Conservation (phyloP, 2,329 filamentous ascomycete genomes). For the Thermoascus crustaceus region DNA sequence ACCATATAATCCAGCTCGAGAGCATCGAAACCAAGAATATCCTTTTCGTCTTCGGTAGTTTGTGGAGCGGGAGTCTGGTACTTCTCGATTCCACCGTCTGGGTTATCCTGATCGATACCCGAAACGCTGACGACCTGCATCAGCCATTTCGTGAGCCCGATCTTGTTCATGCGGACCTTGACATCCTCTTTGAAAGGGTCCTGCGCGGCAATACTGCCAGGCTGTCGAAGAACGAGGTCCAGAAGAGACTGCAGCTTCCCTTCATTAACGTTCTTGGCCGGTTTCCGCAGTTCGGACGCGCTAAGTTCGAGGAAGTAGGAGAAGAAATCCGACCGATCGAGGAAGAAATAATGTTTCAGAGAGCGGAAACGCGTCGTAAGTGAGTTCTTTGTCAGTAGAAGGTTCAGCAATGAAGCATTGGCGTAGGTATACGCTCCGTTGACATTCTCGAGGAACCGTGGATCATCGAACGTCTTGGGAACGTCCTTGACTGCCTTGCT, state of each 20-base stretch:
- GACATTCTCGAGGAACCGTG: constrained; percentile 87
- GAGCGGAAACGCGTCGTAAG: constrained; percentile 80
- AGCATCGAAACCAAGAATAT: constrained; percentile 83
- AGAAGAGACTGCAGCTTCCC: constrained; percentile 89
- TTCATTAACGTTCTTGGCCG: constrained; percentile 79
- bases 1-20: constrained; percentile 90
- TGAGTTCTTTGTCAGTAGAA: constrained; percentile 86
- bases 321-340: constrained; percentile 96
- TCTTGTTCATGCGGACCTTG: constrained; percentile 94
- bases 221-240: constrained; percentile 93
- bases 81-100: constrained; percentile 54
- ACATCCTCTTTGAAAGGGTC: constrained; percentile 98
- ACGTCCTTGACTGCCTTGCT: constrained; percentile 81
- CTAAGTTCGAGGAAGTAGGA: constrained; percentile 94
- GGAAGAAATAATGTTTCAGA: constrained; percentile 97
- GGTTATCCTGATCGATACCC: constrained; percentile 77
- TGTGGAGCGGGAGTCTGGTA: constrained; percentile 64
- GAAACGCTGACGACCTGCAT: constrained; percentile 96
- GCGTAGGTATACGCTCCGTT: constrained; percentile 91
- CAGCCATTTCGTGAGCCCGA: constrained; percentile 83
- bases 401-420: constrained; percentile 82
- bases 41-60: constrained; percentile 64
- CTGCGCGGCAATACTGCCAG: constrained; percentile 83
- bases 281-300: constrained; percentile 80
- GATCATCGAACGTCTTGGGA: constrained; percentile 88